Evolutionary conservation across 495 filamentous ascomycete species (phyloP).

Genomic region (Immersiella caudata): DNA sequence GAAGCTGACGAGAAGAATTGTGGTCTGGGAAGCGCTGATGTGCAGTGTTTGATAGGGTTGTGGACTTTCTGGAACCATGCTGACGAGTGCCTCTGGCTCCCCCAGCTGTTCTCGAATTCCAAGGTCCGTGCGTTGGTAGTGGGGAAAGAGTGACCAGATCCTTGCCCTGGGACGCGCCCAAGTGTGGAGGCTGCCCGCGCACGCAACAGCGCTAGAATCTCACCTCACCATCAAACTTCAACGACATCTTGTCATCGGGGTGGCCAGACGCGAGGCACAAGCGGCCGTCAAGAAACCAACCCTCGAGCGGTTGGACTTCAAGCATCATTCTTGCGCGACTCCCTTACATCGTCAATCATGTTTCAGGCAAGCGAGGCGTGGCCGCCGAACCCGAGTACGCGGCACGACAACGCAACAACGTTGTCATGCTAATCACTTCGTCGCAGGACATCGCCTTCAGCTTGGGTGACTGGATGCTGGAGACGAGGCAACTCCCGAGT

Average conservation of each 20-base stretch:
- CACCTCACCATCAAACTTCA: slow-evolving; percentile 19
- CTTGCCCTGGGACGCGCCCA: neutral
- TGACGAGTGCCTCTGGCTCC: slow-evolving; percentile 1
- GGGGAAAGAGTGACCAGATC: neutral
- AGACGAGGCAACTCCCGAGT: slow-evolving; percentile 12
- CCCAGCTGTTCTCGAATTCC: no score
- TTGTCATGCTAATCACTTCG: neutral
- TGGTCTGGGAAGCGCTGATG: neutral
- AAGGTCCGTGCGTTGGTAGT: neutral
- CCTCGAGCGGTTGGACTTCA: no score
- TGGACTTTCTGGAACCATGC: slow-evolving; percentile 4
- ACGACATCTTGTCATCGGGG: slow-evolving; percentile 12
- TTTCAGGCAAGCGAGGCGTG: slow-evolving; percentile 5
- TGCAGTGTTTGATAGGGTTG: neutral
- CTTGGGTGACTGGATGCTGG: slow-evolving; percentile 12
- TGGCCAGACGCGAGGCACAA: neutral
- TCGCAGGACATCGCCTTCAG: slow-evolving; percentile 7
- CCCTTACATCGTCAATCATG: neutral
- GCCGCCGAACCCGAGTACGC: neutral
- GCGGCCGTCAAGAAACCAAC: no score
- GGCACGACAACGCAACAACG: neutral
- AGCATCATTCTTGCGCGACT: neutral
- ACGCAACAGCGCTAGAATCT: slow-evolving; percentile 11
- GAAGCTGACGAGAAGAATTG: neutral
- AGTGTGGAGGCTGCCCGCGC: neutral